These are phyloP conservation scores for Barnettozyma vustinii DNA, from an alignment of 805 yeast species.

Conservation along the genomic window DNA sequence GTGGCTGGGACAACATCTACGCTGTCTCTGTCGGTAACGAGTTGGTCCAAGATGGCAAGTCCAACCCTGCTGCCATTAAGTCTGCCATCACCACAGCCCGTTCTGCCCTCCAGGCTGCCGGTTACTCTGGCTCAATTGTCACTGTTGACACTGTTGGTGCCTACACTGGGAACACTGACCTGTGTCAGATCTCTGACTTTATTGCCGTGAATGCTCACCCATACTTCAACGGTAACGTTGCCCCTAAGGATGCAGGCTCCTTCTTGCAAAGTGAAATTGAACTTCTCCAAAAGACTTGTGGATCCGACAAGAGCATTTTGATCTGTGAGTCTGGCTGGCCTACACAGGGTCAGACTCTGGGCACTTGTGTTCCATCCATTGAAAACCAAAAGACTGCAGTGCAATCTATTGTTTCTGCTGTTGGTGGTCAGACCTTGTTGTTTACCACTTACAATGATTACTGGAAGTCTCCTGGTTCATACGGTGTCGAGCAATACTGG, in stretches of 20 bases:
- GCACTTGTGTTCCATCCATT: slow-evolving; percentile 49
- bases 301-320: slow-evolving; percentile 38
- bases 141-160: slow-evolving; percentile 64
- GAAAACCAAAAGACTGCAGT: slow-evolving; percentile 49
- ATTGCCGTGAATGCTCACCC: slow-evolving; percentile 67
- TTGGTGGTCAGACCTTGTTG: slow-evolving; percentile 46
- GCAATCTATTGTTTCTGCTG: slow-evolving; percentile 39
- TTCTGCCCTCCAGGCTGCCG: slow-evolving; percentile 38
- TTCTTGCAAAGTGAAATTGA: slow-evolving; percentile 46
- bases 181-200: slow-evolving; percentile 56
- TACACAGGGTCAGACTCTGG: slow-evolving; percentile 48
- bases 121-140: slow-evolving; percentile 52
- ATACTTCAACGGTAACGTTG: slow-evolving; percentile 52
- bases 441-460: slow-evolving; percentile 59
- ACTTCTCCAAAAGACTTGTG: slow-evolving; percentile 41
- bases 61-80: slow-evolving; percentile 40
- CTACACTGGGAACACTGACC: slow-evolving; percentile 42
- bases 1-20: slow-evolving; percentile 54
- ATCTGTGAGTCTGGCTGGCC: slow-evolving; percentile 74
- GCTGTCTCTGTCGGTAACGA: slow-evolving; percentile 64
- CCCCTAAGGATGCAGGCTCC: slow-evolving; percentile 47
- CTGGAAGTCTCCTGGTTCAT: slow-evolving; percentile 55
- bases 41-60: slow-evolving; percentile 48
- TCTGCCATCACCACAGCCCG: slow-evolving; percentile 44
- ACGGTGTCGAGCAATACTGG: slow-evolving; percentile 54